phyloP scores from a whole-genome alignment of 2,329 filamentous ascomycete genomes.

The Colletotrichum brevisporum region DNA sequence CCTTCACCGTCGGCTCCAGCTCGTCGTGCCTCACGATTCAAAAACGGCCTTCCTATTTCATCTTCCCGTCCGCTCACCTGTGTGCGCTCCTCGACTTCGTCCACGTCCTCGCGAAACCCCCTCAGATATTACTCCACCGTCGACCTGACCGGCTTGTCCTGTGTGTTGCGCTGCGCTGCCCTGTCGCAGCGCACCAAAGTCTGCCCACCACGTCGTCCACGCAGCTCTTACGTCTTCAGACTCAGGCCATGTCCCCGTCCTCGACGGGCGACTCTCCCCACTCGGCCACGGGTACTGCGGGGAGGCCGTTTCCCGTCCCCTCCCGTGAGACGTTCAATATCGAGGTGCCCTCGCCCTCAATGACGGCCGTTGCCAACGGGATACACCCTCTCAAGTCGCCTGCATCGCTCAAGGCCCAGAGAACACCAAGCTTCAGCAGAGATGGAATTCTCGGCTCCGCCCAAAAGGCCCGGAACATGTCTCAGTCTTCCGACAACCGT shows the following conservation, averaged over 20 bases:
- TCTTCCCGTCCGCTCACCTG: conserved; percentile 7
- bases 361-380: conserved; percentile 58
- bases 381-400: conserved; percentile 65
- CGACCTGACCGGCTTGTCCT: conserved; percentile 1
- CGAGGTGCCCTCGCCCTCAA: conserved; percentile 62
- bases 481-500: conserved; percentile 66
- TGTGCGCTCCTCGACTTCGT: too few relatives aligned
- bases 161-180: conserved; percentile 25
- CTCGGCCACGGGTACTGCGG: conserved; percentile 55
- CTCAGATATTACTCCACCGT: conserved; percentile 12
- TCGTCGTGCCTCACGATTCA: background rate
- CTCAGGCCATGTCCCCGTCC: conserved; percentile 64
- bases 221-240: conserved; percentile 43
- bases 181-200: conserved; percentile 32
- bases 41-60: conserved; percentile 3
- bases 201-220: conserved; percentile 43
- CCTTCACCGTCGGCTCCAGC: background rate
- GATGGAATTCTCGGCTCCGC: conserved; percentile 68
- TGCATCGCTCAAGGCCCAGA: conserved; percentile 61
- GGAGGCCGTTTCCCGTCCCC: conserved; percentile 61
- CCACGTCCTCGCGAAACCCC: conserved; percentile 1
- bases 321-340: conserved; percentile 64
- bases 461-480: conserved; percentile 68
- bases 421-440: conserved; percentile 65
- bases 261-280: conserved; percentile 68